phyloP scores from a whole-genome alignment of 495 filamentous ascomycete species.

The Glonium stellatum region DNA sequence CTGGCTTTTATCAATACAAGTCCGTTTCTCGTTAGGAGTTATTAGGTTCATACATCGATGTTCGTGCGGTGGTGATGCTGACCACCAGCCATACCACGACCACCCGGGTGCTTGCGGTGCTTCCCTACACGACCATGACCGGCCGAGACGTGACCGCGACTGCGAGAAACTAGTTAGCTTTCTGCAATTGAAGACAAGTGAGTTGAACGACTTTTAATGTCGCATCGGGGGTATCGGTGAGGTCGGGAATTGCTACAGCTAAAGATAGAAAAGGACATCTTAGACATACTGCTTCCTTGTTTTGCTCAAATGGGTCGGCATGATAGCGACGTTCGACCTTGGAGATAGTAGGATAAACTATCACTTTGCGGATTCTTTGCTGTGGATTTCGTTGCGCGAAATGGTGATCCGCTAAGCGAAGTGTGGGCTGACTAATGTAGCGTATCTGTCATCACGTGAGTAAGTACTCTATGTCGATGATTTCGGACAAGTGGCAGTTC shows the following conservation, averaged over 20 bases:
- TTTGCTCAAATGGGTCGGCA: conserved; percentile 78
- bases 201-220: not conserved
- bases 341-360: not conserved
- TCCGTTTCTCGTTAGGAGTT: not conserved
- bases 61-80: conserved; percentile 75
- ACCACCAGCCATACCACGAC: conserved; percentile 94
- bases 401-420: too few species aligned
- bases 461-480: too few species aligned
- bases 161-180: conserved; percentile 28
- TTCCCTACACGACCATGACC: conserved; percentile 67
- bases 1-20: conserved; percentile 57
- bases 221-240: not conserved
- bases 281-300: conserved; percentile 74
- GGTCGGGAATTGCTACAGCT: too few species aligned
- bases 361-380: not conserved
- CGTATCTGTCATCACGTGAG: not conserved
- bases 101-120: conserved; percentile 49
- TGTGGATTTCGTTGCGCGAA: too few species aligned
- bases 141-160: conserved; percentile 90
- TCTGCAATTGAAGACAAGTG: not conserved
- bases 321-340: conserved; percentile 29
- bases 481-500: too few species aligned
- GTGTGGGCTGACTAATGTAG: not conserved
- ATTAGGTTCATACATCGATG: conserved; percentile 1
- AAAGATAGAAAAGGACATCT: too few species aligned